These are phyloP conservation scores for Ocimum tenuiflorum DNA, from an alignment of 257 asterid genomes.

Conservation along the genomic window DNA sequence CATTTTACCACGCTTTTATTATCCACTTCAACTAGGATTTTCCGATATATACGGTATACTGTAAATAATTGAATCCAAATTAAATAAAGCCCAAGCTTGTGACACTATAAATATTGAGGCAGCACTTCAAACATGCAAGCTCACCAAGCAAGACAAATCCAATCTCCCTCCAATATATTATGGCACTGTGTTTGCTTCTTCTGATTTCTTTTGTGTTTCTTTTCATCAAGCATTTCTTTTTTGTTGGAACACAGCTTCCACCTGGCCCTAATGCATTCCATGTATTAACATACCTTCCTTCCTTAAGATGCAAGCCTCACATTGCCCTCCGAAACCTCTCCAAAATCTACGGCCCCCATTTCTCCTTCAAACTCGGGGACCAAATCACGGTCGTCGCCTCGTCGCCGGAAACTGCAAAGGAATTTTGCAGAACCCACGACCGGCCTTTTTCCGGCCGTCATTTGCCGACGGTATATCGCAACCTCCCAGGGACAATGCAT, in stretches of 20 bases:
- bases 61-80: no score
- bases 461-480: background rate
- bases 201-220: no score
- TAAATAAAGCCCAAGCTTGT: no score
- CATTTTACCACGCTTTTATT: no score
- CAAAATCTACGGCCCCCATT: background rate
- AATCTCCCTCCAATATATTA: no score
- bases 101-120: no score
- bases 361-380: conserved; percentile 4
- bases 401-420: background rate
- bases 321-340: background rate
- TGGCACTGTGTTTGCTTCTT: no score
- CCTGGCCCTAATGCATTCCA: background rate
- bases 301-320: background rate
- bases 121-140: no score
- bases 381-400: conserved; percentile 10
- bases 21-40: no score
- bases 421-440: background rate
- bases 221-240: no score
- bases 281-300: background rate
- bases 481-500: background rate
- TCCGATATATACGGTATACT: no score
- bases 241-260: background rate
- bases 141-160: no score
- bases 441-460: conserved; percentile 8